Evolutionary conservation across 169 alveolate genomes (phyloP), one percentile per base, ranked within the genome.

Genomic region (Babesia microti): DNA sequence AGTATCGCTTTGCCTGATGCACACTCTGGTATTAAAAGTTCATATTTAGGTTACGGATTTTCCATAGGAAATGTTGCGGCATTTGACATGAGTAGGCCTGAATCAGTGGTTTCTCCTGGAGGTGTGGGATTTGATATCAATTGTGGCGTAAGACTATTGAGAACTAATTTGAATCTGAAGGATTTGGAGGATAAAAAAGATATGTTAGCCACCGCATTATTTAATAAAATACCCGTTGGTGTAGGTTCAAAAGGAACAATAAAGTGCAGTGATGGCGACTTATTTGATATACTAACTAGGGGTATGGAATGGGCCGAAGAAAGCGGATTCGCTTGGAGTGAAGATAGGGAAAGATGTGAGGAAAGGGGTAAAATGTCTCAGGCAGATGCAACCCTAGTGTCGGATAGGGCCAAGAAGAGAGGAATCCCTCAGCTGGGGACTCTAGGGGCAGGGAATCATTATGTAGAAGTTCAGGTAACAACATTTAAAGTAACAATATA

Each of bases 51-150:
- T 19, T 85, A 85, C 43, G 93, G 93, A 17, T 85, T 85, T 26
- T 87, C 93, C 6, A 83, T 85, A 2, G 93, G 93, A 21, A 82
- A 83, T 33, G 91, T 80, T 11, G 93, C 93, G n/a, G 93, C 93
- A 23, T 85, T 85, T 37, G 89, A 82, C 46, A 71, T 79, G 83
- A 69, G 54, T 26, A 41, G 59, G 49, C 78, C 81, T 7, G 56
- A 72, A 15, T 76, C 91, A 0, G 81, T 85, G 0, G 87, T 85
- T 9, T 82, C 91, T 3, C 93, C 93, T 5, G 93, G 93, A 3
- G 93, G 93, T 0, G 93, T 85, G 11, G 93, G 93, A 11, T 85
- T 85, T 49, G 93, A 85, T 43, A 85, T 85, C 50, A 85, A 85
- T 75, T 85, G 93, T 43, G 93, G 93, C 4, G 91, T 85, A 19